These are phyloP conservation scores for Pyropia yezoensis DNA, from an alignment of 23 red algal species.

Conservation along the genomic window DNA sequence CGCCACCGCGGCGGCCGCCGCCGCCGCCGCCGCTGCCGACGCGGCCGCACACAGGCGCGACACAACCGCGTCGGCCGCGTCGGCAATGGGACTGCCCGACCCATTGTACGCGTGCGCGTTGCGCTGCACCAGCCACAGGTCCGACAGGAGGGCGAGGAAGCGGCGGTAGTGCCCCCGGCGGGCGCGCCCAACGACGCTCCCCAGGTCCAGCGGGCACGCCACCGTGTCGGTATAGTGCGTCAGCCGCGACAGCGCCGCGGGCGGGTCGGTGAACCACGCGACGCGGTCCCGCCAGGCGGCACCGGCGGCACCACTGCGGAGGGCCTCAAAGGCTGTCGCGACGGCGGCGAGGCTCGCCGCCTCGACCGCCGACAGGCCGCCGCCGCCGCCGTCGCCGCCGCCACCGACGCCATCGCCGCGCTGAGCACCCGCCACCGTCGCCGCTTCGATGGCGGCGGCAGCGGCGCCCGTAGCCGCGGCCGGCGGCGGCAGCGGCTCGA, in stretches of 20 bases:
- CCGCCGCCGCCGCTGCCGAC: too few relatives aligned
- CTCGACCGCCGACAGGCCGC: slow-evolving; percentile 20
- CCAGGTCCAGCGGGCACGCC: slow-evolving; percentile 54
- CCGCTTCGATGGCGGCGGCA: not conserved
- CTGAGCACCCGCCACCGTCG: not conserved
- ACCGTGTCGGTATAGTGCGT: slow-evolving; percentile 29
- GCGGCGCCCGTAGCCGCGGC: too few relatives aligned
- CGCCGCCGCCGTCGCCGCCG: too few relatives aligned
- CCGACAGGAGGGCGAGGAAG: slow-evolving; percentile 28
- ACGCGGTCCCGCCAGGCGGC: slow-evolving; percentile 22
- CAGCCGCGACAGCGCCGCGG: slow-evolving; percentile 17
- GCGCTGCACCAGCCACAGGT: slow-evolving; percentile 21
- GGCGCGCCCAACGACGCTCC: slow-evolving; percentile 34
- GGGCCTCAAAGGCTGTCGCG: slow-evolving; percentile 25
- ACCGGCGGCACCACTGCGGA: slow-evolving; percentile 15
- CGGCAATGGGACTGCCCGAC: too few relatives aligned
- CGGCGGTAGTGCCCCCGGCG: slow-evolving; percentile 53
- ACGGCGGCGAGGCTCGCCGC: slow-evolving; percentile 28
- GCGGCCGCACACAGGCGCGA: too few relatives aligned
- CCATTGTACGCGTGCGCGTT: slow-evolving; percentile 12
- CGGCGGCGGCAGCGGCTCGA: slow-evolving; percentile 32
- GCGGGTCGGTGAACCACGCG: slow-evolving; percentile 42
- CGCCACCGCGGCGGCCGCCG: too few relatives aligned
- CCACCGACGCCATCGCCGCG: not conserved
- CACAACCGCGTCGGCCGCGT: too few relatives aligned